Percentiles rank a stretch among this genome's conserved stretches.
Evolutionary conservation across 2,329 filamentous ascomycete species (phyloP).

Genomic region (Celoporthe dispersa): DNA sequence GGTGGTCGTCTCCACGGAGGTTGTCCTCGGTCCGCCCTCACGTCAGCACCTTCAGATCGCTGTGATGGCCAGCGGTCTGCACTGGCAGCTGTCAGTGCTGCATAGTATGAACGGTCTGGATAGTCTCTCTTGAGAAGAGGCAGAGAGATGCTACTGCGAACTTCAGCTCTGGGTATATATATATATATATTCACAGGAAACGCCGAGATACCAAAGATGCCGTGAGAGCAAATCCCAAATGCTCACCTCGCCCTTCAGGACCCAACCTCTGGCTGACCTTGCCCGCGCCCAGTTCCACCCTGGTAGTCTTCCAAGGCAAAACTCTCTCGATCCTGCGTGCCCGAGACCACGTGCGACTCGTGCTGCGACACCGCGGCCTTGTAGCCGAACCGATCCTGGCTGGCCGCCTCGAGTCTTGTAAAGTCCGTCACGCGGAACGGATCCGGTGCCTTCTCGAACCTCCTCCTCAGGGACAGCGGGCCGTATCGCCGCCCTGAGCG

Average conservation of each 20-base stretch:
- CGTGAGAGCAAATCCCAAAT: not conserved
- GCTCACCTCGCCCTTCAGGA: not conserved
- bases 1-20: not conserved
- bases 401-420: slow-evolving; percentile 9
- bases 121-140: not conserved
- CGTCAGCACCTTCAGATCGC: not conserved
- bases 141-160: not conserved
- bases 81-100: not conserved
- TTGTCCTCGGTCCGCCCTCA: not conserved
- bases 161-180: not conserved
- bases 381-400: slow-evolving; percentile 8
- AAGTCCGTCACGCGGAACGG: slow-evolving; percentile 11
- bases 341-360: not conserved
- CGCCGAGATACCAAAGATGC: not conserved
- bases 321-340: not conserved
- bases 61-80: not conserved
- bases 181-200: not conserved
- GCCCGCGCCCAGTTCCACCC: not conserved
- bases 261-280: not conserved
- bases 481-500: not conserved
- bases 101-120: not conserved
- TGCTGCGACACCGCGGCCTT: not conserved
- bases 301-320: slow-evolving; percentile 6
- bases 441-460: slow-evolving; percentile 10
- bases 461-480: slow-evolving; percentile 2